Conservation (phyloP, 352 stramenopile species). For the Globisporangium yorkense region DNA sequence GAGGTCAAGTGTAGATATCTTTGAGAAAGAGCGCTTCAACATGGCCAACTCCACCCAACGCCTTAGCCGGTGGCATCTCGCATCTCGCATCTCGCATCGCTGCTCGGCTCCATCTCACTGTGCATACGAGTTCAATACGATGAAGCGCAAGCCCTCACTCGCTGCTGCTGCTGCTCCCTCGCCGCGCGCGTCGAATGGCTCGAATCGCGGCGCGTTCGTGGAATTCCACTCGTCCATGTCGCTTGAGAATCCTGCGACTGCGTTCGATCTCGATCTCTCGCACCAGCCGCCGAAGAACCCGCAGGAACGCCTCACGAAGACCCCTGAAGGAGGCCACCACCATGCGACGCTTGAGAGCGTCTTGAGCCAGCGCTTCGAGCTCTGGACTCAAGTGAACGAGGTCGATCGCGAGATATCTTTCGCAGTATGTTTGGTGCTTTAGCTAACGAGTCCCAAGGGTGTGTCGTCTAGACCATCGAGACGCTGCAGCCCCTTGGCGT, state of each 20-base stretch:
- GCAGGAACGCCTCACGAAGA: slow-evolving; percentile 8
- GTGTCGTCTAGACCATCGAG: slow-evolving; percentile 18
- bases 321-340: slow-evolving; percentile 12
- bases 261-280: slow-evolving; percentile 19
- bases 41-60: too few species aligned
- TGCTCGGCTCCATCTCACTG: too few species aligned
- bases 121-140: too few species aligned
- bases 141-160: too few species aligned
- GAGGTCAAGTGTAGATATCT: too few species aligned
- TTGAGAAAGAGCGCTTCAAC: too few species aligned
- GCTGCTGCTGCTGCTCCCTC: too few species aligned
- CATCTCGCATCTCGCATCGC: too few species aligned
- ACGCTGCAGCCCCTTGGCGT: slow-evolving; percentile 20
- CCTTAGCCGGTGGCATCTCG: too few species aligned
- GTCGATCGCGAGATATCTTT: slow-evolving; percentile 10
- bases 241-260: slow-evolving; percentile 30
- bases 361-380: background rate
- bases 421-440: too few species aligned
- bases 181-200: background rate
- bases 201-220: slow-evolving; percentile 16
- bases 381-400: slow-evolving; percentile 12
- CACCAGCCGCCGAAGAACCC: background rate
- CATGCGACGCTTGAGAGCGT: background rate
- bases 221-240: slow-evolving; percentile 75
- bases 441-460: too few species aligned